Percentiles rank a stretch among this genome's conserved stretches.
Evolutionary conservation across 352 stramenopile species (phyloP).

Genomic region (Discostella stelligera): DNA sequence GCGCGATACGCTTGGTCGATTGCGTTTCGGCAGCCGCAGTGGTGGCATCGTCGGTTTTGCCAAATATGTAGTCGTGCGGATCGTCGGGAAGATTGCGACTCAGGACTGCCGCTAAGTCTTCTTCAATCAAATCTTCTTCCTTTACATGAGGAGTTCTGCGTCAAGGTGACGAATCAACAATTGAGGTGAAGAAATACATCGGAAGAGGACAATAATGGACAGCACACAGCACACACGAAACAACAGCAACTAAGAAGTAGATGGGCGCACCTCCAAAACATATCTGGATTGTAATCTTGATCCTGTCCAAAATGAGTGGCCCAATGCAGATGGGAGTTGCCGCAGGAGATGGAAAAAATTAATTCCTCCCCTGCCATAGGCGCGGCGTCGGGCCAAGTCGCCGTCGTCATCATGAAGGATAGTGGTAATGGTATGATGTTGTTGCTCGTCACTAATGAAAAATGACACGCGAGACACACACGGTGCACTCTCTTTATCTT

Average conservation of each 20-base stretch:
- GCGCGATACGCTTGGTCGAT: conserved; percentile 19
- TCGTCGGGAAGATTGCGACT: conserved; percentile 41
- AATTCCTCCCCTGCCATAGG: conserved; percentile 29
- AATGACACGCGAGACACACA: too few relatives aligned
- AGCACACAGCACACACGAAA: background rate
- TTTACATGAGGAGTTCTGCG: conserved; percentile 47
- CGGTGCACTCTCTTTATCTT: too few relatives aligned
- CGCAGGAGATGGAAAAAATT: conserved; percentile 49
- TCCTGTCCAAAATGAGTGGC: conserved; percentile 33
- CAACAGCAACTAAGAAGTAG: background rate
- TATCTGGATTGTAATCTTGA: conserved; percentile 34
- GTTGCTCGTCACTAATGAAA: too few relatives aligned
- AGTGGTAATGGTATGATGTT: too few relatives aligned
- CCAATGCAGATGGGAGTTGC: conserved; percentile 58
- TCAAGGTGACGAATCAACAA: background rate
- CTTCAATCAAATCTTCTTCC: conserved; percentile 21
- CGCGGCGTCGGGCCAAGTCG: conserved; percentile 37
- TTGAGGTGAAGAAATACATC: background rate
- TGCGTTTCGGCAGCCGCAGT: conserved; percentile 21
- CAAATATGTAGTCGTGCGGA: conserved; percentile 49
- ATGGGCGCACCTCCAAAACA: conserved; percentile 30
- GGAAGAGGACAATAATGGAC: background rate
- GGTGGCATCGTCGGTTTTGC: conserved; percentile 15
- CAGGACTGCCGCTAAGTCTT: conserved; percentile 27
- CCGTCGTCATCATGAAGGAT: background rate